A percentile compares a stretch with the other conserved stretches of the same genome.
phyloP scores from a whole-genome alignment of 2,329 filamentous ascomycete genomes.

The Lasiodiplodia citricola region DNA sequence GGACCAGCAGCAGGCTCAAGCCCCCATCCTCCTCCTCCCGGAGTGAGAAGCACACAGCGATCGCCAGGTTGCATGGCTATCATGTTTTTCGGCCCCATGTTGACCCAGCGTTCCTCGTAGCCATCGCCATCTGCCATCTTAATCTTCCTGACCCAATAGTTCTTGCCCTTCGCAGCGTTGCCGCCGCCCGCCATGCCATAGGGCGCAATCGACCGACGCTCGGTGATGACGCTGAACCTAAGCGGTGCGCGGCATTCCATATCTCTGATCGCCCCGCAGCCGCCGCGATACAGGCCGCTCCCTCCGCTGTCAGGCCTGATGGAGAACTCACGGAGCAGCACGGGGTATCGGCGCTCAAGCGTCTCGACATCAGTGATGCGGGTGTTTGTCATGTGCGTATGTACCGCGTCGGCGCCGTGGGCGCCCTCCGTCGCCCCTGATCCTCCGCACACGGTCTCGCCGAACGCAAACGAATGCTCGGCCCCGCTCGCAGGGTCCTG shows the following conservation, averaged over 20 bases:
- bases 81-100: conserved; percentile 30
- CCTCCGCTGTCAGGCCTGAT: conserved; percentile 67
- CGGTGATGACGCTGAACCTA: conserved; percentile 74
- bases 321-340: conserved; percentile 68
- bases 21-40: conserved; percentile 30
- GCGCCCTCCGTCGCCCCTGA: conserved; percentile 70
- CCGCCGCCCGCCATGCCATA: conserved; percentile 81
- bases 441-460: conserved; percentile 77
- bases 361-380: conserved; percentile 76
- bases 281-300: conserved; percentile 65
- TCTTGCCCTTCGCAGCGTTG: conserved; percentile 74
- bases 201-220: conserved; percentile 71
- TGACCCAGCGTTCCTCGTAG: conserved; percentile 29
- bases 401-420: conserved; percentile 71
- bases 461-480: conserved; percentile 61
- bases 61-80: conserved; percentile 29
- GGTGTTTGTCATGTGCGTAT: conserved; percentile 80
- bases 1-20: not conserved
- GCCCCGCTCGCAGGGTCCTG: not conserved
- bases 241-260: conserved; percentile 76
- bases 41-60: conserved; percentile 29
- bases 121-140: conserved; percentile 46
- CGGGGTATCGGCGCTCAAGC: conserved; percentile 73
- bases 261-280: conserved; percentile 72
- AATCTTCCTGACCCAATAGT: conserved; percentile 74